Evolutionary conservation across 345 rosid species (phyloP).

Genomic region (Brassica incana): DNA sequence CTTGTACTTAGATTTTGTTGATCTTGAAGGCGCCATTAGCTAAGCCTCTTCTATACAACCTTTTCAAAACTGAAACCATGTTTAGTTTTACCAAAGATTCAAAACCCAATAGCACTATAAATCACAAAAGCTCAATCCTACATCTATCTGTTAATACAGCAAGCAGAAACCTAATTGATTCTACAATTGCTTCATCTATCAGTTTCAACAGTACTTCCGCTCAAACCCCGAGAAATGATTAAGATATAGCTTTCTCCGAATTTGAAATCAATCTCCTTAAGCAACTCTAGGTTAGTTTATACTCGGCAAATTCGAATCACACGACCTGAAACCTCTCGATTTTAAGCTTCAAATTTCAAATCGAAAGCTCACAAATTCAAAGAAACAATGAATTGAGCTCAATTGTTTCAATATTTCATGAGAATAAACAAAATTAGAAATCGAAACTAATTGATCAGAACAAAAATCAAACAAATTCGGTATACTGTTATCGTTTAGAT

Average conservation of each 20-base stretch:
- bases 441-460: not conserved
- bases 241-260: not conserved
- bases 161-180: conserved; percentile 8
- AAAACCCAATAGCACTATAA: not conserved
- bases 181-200: not conserved
- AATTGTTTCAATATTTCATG: not conserved
- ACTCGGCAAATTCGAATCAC: conserved; percentile 18
- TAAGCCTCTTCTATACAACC: conserved; percentile 34
- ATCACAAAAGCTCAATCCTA: not conserved
- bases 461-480: no score
- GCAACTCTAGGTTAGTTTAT: conserved; percentile 16
- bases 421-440: conserved; percentile 24
- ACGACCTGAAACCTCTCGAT: conserved; percentile 17
- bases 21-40: conserved; percentile 71
- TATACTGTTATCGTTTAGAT: no score
- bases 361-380: not conserved
- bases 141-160: not conserved
- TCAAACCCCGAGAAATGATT: not conserved
- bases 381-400: not conserved
- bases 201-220: conserved; percentile 26
- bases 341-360: conserved; percentile 18
- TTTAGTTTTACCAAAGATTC: not conserved
- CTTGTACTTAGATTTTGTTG: conserved; percentile 64
- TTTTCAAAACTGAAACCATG: conserved; percentile 12
- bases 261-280: not conserved